Percentiles rank a stretch among this genome's conserved stretches.
These are phyloP conservation scores for Coemansia sp. DNA, from an alignment of 192 early-diverging fungal species.

Conservation along the genomic window DNA sequence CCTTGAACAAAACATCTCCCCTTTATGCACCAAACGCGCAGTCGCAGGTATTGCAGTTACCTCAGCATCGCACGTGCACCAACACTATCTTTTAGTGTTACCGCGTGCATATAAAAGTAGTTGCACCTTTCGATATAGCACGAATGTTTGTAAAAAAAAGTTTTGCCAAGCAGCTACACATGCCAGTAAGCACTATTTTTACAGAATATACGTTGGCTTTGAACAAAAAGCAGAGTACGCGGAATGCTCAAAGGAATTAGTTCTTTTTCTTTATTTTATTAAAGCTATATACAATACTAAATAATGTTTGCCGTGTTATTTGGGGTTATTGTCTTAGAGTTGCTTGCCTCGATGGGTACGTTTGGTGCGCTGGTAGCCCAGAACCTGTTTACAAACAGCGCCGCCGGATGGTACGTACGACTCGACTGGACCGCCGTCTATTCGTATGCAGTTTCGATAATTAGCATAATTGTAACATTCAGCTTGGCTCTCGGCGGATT, in stretches of 20 bases:
- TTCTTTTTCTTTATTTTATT: not conserved
- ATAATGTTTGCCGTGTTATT: constrained; percentile 39
- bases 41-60: too few species aligned
- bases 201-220: not conserved
- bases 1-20: too few species aligned
- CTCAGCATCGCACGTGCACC: too few species aligned
- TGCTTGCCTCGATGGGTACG: constrained; percentile 47
- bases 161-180: not conserved
- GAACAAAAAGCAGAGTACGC: not conserved
- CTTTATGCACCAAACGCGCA: too few species aligned
- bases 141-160: constrained; percentile 12
- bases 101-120: not conserved
- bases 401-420: constrained; percentile 40
- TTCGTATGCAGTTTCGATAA: constrained; percentile 31
- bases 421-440: constrained; percentile 51
- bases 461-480: constrained; percentile 32
- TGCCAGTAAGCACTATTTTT: not conserved
- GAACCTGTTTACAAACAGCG: constrained; percentile 51
- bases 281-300: not conserved
- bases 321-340: constrained; percentile 31
- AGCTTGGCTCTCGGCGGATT: constrained; percentile 30
- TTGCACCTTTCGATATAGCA: not conserved
- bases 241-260: not conserved
- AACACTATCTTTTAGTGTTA: not conserved
- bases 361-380: constrained; percentile 44